Conservation (phyloP, 2,329 filamentous ascomycete genomes). For the Colletotrichum sidae region DNA sequence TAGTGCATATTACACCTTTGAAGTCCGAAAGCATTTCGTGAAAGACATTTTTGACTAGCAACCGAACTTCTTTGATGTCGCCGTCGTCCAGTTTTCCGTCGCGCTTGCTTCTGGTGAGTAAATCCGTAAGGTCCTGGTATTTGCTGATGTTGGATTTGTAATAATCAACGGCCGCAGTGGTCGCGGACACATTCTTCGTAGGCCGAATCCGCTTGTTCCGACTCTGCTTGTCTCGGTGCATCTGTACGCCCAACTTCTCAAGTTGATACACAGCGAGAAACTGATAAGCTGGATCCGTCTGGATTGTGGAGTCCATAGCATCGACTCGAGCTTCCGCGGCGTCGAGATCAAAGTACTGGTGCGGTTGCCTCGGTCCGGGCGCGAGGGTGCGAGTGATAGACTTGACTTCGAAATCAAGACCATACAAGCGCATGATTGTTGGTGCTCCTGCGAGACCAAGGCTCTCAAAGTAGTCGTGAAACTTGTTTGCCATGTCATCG, state of each 20-base stretch:
- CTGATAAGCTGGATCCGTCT: neutral
- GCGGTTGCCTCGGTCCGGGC: neutral
- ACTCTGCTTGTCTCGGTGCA: slow-evolving; percentile 1
- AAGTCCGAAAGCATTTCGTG: slow-evolving; percentile 3
- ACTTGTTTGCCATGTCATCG: slow-evolving; percentile 1
- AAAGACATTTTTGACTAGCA: neutral
- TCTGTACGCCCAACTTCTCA: neutral
- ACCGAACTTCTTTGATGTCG: neutral
- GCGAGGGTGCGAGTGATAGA: neutral
- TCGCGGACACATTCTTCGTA: neutral
- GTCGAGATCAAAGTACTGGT: neutral
- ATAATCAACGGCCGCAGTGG: neutral
- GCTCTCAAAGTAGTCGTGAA: neutral
- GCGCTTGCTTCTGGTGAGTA: neutral
- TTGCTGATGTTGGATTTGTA: neutral
- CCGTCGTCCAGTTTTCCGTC: neutral
- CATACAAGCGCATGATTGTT: slow-evolving; percentile 2
- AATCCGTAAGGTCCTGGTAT: neutral
- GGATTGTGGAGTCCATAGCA: neutral
- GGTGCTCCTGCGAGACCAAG: neutral
- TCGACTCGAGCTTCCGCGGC: neutral
- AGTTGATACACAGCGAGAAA: slow-evolving; percentile 4
- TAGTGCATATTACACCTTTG: slow-evolving; percentile 6
- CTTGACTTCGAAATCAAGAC: slow-evolving; percentile 1
- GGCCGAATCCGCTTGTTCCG: neutral